A percentile compares a stretch with the other conserved stretches of the same genome.
Conservation (phyloP, 2,329 filamentous ascomycete genomes). For the Talaromyces sp. region DNA sequence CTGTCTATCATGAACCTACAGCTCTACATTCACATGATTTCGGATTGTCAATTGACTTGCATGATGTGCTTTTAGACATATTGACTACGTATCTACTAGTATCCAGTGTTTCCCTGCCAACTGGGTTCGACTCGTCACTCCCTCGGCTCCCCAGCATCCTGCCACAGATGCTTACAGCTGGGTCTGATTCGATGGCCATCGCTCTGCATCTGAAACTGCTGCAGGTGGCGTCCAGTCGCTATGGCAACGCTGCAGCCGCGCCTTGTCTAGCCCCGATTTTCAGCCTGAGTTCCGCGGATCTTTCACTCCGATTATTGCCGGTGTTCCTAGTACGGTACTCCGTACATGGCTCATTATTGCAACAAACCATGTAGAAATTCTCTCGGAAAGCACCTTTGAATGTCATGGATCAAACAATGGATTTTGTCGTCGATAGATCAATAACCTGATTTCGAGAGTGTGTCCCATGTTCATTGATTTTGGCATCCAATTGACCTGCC, state of each 20-base stretch:
- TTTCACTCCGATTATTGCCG: conserved; percentile 9
- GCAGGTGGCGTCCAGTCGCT: conserved; percentile 6
- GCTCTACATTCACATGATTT: background rate
- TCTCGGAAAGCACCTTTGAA: background rate
- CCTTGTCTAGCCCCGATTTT: conserved; percentile 11
- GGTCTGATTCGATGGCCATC: background rate
- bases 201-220: background rate
- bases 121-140: background rate
- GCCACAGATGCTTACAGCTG: background rate
- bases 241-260: conserved; percentile 8
- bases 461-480: conserved; percentile 9
- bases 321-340: no score
- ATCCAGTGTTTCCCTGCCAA: no score
- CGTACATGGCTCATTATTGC: background rate
- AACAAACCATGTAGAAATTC: background rate
- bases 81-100: no score
- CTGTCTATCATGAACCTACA: no score
- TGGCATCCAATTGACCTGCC: conserved; percentile 2
- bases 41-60: background rate
- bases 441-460: no score
- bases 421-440: no score
- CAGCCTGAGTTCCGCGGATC: conserved; percentile 6
- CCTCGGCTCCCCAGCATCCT: background rate
- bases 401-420: background rate
- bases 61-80: background rate